Conservation (phyloP, 1,284 basidiomycete species). For the Hymenochaete sp. region DNA sequence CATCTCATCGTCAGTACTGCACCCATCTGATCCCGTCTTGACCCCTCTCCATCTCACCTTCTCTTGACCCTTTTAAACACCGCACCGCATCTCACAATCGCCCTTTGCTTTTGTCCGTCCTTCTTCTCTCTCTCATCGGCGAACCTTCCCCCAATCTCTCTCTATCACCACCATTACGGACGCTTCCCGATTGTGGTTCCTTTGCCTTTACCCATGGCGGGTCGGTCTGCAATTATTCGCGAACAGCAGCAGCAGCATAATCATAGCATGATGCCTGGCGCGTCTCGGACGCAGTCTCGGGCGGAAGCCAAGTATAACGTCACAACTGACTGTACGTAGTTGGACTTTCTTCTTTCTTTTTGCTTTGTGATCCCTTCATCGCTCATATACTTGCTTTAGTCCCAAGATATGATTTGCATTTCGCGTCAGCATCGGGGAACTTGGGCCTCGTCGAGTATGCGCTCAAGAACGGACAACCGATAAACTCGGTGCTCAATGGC, state of each 20-base stretch:
- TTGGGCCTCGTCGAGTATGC: constrained; percentile 83
- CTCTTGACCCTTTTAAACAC: no score
- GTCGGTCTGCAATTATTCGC: constrained; percentile 13
- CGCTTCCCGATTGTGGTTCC: no score
- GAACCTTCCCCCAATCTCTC: no score
- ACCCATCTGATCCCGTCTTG: no score
- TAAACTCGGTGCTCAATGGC: constrained; percentile 88
- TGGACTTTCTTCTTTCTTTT: background rate
- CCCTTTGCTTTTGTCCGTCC: no score
- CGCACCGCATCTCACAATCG: no score
- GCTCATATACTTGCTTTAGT: constrained; percentile 38
- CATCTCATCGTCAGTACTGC: no score
- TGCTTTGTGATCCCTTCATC: constrained; percentile 5
- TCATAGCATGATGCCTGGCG: constrained; percentile 26
- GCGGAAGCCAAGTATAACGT: constrained; percentile 72
- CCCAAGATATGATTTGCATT: constrained; percentile 80
- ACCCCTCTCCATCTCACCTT: no score
- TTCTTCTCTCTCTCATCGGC: no score
- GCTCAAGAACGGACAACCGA: constrained; percentile 84
- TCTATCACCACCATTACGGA: no score
- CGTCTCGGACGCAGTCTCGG: constrained; percentile 29
- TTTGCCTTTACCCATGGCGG: constrained; percentile 5
- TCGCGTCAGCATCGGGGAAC: constrained; percentile 83
- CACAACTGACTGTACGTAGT: constrained; percentile 60
- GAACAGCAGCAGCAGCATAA: no score